A percentile compares a stretch with the other conserved stretches of the same genome.
Evolutionary conservation across 1,284 basidiomycete species (phyloP).

Genomic region (Pascua sp.): DNA sequence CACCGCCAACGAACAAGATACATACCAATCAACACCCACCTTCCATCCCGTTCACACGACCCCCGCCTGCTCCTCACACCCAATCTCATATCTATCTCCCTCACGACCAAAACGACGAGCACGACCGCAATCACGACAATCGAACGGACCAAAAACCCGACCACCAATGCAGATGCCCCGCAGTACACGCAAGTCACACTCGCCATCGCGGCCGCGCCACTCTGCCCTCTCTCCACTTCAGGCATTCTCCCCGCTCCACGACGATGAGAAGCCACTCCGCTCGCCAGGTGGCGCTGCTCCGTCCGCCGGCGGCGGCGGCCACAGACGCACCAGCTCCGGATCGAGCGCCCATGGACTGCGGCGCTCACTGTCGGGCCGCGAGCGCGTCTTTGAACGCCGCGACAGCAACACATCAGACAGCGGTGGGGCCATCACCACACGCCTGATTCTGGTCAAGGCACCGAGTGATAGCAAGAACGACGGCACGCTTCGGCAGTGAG

Average conservation of each 20-base stretch:
- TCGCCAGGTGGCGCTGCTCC: not conserved
- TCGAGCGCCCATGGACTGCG: conserved; percentile 1
- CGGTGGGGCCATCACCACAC: conserved; percentile 19
- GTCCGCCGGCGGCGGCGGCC: not conserved
- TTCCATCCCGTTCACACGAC: no score
- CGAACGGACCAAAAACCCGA: not conserved
- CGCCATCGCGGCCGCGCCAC: conserved; percentile 52
- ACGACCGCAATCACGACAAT: not conserved
- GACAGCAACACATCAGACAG: not conserved
- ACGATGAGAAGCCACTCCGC: not conserved
- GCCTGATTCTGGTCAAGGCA: conserved; percentile 46
- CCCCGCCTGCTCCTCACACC: no score
- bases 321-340: not conserved
- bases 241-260: conserved; percentile 40
- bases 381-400: conserved; percentile 9
- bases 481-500: conserved; percentile 17
- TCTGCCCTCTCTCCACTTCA: conserved; percentile 44
- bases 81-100: not conserved
- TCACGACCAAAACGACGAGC: not conserved
- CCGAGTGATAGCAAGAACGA: conserved; percentile 23
- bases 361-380: conserved; percentile 14
- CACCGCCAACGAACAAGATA: not conserved
- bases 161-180: conserved; percentile 4
- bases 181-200: conserved; percentile 52
- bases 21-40: not conserved